Conservation (phyloP, 2,329 filamentous ascomycete genomes). For the Blastomyces parvus region DNA sequence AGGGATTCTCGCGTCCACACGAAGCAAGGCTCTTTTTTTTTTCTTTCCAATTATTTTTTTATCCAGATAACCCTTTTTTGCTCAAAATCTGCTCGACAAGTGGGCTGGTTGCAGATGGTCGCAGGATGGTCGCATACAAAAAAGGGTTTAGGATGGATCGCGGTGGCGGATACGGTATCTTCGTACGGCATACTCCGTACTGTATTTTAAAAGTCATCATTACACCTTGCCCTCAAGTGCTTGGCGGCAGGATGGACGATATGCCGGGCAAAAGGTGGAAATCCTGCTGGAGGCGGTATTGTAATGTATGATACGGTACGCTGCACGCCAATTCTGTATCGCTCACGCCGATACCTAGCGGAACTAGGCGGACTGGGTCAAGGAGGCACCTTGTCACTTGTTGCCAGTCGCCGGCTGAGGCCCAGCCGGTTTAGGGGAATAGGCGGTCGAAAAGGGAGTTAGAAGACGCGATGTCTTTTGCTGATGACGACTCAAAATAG, state of each 20-base stretch:
- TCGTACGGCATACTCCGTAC: background rate
- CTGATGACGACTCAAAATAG: slow-evolving; percentile 1
- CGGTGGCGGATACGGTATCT: slow-evolving; percentile 7
- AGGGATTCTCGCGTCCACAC: background rate
- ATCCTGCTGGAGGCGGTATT: background rate
- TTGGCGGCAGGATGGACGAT: background rate
- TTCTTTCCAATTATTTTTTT: background rate
- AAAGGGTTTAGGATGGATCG: slow-evolving; percentile 1
- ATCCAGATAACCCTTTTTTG: background rate
- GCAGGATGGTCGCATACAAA: too few species aligned
- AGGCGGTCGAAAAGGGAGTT: background rate
- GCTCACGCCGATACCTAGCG: background rate
- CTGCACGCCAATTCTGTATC: background rate
- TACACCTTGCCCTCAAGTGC: background rate
- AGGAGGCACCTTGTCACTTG: slow-evolving; percentile 4
- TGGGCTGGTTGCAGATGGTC: slow-evolving; percentile 12
- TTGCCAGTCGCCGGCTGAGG: background rate
- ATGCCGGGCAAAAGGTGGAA: background rate
- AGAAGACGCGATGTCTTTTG: background rate
- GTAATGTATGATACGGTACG: slow-evolving; percentile 7
- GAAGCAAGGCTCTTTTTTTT: slow-evolving; percentile 1
- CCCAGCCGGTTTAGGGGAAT: background rate
- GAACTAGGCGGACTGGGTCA: background rate
- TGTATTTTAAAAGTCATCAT: background rate
- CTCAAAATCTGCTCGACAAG: slow-evolving; percentile 1